A percentile compares a stretch with the other conserved stretches of the same genome.
phyloP scores from a whole-genome alignment of 2,329 filamentous ascomycete genomes.

The Scolecobasidium constrictum region DNA sequence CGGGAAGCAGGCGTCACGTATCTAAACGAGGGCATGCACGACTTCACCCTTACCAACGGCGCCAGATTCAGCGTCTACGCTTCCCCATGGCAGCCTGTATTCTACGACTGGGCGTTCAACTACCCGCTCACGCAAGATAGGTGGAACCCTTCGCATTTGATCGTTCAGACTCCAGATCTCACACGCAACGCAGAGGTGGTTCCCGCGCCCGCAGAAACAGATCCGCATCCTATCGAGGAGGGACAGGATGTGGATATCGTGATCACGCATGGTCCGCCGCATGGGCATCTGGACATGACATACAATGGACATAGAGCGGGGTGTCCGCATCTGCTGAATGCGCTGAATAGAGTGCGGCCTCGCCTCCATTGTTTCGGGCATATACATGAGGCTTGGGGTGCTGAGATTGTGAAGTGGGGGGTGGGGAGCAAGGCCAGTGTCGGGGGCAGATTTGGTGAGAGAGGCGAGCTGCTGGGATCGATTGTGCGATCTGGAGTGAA shows the following conservation, averaged over 20 bases:
- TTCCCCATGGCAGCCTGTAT: conserved; percentile 45
- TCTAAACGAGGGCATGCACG: conserved; percentile 42
- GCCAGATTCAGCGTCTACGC: conserved; percentile 42
- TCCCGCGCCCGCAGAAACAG: conserved; percentile 20
- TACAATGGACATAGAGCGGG: conserved; percentile 32
- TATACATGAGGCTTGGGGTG: conserved; percentile 45
- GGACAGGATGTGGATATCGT: conserved; percentile 41
- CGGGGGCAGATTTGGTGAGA: conserved; percentile 1
- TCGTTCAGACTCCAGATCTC: not conserved
- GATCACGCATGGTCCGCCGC: conserved; percentile 51
- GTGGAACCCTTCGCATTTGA: conserved; percentile 31
- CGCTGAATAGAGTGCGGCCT: conserved; percentile 39
- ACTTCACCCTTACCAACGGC: conserved; percentile 37
- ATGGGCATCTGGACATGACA: conserved; percentile 36
- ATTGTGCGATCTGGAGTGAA: not conserved
- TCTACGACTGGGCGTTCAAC: conserved; percentile 45
- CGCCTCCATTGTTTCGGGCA: conserved; percentile 52
- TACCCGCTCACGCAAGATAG: conserved; percentile 41
- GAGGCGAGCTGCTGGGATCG: not conserved
- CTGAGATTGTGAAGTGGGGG: conserved; percentile 13
- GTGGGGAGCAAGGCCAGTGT: not conserved
- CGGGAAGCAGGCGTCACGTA: conserved; percentile 37
- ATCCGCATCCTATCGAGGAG: conserved; percentile 30
- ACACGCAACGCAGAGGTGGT: conserved; percentile 11
- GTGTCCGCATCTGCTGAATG: conserved; percentile 42